phyloP scores from a whole-genome alignment of 2,329 filamentous ascomycete species.

The Colletotrichum paranaense region DNA sequence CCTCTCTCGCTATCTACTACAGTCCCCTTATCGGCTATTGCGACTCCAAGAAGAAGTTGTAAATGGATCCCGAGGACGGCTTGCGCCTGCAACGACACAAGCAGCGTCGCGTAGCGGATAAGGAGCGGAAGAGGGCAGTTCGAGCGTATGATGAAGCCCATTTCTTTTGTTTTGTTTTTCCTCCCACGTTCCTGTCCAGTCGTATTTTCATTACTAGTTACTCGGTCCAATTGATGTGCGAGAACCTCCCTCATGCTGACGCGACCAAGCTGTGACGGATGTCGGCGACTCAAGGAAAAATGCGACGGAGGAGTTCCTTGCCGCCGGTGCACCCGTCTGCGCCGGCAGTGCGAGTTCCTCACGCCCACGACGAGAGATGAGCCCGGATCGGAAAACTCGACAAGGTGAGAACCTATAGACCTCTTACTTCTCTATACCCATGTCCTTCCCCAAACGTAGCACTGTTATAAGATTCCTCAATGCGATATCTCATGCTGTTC shows the following conservation, averaged over 20 bases:
- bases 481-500: neutral
- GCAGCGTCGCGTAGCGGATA: constrained; percentile 40
- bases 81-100: constrained; percentile 37
- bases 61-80: constrained; percentile 34
- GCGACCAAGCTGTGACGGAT: constrained; percentile 61
- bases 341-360: constrained; percentile 61
- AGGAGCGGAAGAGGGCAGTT: constrained; percentile 43
- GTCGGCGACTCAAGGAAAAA: constrained; percentile 66
- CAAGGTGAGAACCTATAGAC: constrained; percentile 11
- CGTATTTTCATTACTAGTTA: neutral
- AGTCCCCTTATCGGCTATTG: constrained; percentile 25
- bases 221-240: neutral
- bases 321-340: constrained; percentile 62
- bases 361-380: constrained; percentile 46
- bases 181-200: too few relatives aligned
- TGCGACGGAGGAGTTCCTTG: constrained; percentile 67
- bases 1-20: neutral
- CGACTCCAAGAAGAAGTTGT: constrained; percentile 1
- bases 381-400: constrained; percentile 32
- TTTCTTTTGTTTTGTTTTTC: too few relatives aligned
- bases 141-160: constrained; percentile 38
- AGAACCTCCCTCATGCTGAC: constrained; percentile 28
- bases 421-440: neutral
- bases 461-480: neutral
- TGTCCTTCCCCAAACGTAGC: neutral